Conservation (phyloP, 495 filamentous ascomycete genomes). For the Penicillium chermesinum region DNA sequence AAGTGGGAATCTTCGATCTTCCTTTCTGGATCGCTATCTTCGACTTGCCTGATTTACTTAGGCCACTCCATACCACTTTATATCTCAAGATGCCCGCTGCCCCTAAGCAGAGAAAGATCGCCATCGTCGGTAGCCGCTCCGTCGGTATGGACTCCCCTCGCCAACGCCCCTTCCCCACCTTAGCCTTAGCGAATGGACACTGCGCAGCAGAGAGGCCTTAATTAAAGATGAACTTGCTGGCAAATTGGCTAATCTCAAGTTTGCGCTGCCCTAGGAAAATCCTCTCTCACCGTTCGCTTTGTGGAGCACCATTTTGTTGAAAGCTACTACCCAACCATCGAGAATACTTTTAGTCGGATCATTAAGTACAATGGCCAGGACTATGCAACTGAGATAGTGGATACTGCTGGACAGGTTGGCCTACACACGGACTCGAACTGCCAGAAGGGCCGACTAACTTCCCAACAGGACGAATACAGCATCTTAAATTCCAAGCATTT, state of each 20-base stretch:
- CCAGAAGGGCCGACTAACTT: constrained; percentile 9
- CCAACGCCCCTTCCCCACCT: neutral
- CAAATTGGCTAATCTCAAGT: neutral
- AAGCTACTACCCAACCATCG: constrained; percentile 98
- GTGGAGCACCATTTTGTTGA: constrained; percentile 98
- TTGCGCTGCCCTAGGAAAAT: constrained; percentile 65
- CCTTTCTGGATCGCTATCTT: neutral
- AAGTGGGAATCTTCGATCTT: neutral
- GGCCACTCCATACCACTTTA: neutral
- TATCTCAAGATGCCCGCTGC: constrained; percentile 65
- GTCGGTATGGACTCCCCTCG: constrained; percentile 62
- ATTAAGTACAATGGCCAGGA: constrained; percentile 91
- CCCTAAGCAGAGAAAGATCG: constrained; percentile 94
- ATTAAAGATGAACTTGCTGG: neutral
- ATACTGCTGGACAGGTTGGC: constrained; percentile 92
- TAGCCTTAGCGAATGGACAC: neutral
- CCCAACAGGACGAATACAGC: constrained; percentile 84
- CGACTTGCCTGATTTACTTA: neutral
- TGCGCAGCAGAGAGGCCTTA: neutral
- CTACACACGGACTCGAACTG: neutral
- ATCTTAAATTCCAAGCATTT: constrained; percentile 98
- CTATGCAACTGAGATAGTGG: constrained; percentile 94
- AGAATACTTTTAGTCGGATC: constrained; percentile 95
- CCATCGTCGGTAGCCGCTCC: constrained; percentile 94
- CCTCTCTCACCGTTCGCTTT: constrained; percentile 93